Base-by-base conservation (phyloP, 345 rosid genomes). In the Brassica cretica region DNA sequence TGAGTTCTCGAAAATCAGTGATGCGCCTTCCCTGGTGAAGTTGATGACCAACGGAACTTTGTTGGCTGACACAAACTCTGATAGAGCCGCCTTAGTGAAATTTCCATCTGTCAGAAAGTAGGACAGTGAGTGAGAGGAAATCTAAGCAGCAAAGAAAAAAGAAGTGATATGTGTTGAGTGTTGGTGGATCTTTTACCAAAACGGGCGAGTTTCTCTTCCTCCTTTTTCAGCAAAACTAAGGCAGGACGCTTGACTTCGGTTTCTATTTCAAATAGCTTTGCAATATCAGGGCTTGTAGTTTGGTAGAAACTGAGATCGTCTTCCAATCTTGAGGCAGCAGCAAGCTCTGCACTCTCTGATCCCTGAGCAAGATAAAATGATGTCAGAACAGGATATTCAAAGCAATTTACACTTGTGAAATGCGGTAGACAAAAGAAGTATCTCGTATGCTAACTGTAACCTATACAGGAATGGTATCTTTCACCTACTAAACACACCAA, bases 11-110 rank as follows among this genome's bases (percentile, higher is more conserved):
- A 93, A 93, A 74, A 95, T 83, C 39, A 84, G 63, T 30, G 94
- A 78, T 70, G 94, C 98, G 70, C 75, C 94, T 84, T 95, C 97
- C 88, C 89, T 86, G 10, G 94, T 93, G 79, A 91, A 91, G 71
- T 73, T 74, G 72, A 93, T 91, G 74, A 95, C 93, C 87, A 91
- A 79, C 16, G 99, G 94, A 81, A 84, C 88, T 86, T 95, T 93
- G 89, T 89, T 91, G 68, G 92, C 86, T 78, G 90, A 87, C 61
- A 90, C 91, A 80, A 93, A 93, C 41, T 93, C 90, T 21, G 87
- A 81, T 74, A 95, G 93, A 30, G 81, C 89, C 51, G 88, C 79
- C 84, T 86, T 95, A 33, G 87, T 87, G 85, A 93, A 93, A 53
- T 89, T 83, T 33, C 96, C 97, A 83, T 85, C 99, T 95, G 90